phyloP scores from a whole-genome alignment of 2,329 filamentous ascomycete genomes.

The Alternaria brassicae region DNA sequence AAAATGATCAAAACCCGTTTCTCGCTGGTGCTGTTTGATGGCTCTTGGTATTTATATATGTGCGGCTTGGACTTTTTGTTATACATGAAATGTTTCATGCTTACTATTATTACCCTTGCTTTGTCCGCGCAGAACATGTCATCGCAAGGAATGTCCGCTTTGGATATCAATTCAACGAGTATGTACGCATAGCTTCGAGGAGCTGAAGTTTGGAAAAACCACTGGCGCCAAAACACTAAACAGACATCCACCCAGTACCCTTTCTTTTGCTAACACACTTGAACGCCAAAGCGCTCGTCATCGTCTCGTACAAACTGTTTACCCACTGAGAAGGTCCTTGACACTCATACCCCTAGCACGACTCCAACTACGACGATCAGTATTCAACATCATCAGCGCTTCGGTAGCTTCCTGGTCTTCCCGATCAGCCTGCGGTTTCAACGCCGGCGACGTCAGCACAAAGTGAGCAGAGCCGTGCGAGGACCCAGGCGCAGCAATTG shows the following conservation, averaged over 20 bases:
- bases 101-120: too few species aligned
- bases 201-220: not conserved
- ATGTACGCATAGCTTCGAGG: not conserved
- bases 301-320: not conserved
- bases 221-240: slow-evolving; percentile 13
- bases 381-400: slow-evolving; percentile 86
- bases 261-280: slow-evolving; percentile 8
- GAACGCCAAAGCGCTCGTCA: slow-evolving; percentile 3
- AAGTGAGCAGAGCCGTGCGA: slow-evolving; percentile 38
- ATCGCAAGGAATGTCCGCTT: not conserved
- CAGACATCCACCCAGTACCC: slow-evolving; percentile 9
- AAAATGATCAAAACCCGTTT: too few species aligned
- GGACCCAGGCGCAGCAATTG: slow-evolving; percentile 28
- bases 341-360: slow-evolving; percentile 55
- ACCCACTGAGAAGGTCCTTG: slow-evolving; percentile 54
- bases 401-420: slow-evolving; percentile 78
- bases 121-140: not conserved
- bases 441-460: slow-evolving; percentile 46
- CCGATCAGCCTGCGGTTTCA: slow-evolving; percentile 47
- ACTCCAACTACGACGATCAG: slow-evolving; percentile 67
- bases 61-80: not conserved
- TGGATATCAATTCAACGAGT: too few species aligned
- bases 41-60: too few species aligned
- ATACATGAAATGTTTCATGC: too few species aligned
- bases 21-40: too few species aligned